Conservation (phyloP, 345 rosid species). For the Mangifera indica region DNA sequence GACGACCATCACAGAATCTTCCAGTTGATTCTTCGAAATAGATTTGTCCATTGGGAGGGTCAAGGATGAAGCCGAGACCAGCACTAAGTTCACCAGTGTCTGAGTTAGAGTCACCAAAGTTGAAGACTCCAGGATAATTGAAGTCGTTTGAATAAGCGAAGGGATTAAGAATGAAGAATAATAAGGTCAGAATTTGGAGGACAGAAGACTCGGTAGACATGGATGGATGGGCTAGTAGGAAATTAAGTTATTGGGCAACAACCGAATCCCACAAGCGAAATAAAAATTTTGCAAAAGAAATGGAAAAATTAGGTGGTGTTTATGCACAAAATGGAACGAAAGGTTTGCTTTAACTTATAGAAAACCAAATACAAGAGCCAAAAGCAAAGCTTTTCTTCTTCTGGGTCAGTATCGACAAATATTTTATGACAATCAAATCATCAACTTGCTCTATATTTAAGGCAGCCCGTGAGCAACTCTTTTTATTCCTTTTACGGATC, state of each 20-base stretch:
- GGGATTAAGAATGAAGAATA: constrained; percentile 8
- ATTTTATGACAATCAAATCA: not conserved
- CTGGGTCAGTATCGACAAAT: not conserved
- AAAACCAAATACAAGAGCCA: constrained; percentile 17
- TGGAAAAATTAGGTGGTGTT: constrained; percentile 1
- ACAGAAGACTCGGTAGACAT: constrained; percentile 17
- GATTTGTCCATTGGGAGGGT: constrained; percentile 44
- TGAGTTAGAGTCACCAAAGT: constrained; percentile 75
- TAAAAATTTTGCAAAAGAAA: not conserved
- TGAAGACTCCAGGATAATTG: constrained; percentile 50
- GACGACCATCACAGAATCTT: constrained; percentile 71
- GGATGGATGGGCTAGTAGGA: not conserved
- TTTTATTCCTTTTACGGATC: not conserved
- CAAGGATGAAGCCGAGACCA: constrained; percentile 44
- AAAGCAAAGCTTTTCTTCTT: constrained; percentile 19
- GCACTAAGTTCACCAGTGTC: constrained; percentile 62
- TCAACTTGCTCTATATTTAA: not conserved
- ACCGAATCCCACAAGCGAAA: not conserved
- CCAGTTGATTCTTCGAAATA: constrained; percentile 50
- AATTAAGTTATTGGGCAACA: not conserved
- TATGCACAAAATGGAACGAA: not conserved
- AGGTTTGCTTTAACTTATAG: constrained; percentile 29
- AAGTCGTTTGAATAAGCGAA: constrained; percentile 32
- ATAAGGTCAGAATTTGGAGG: constrained; percentile 14
- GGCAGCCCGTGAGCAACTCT: not conserved